Conservation (phyloP, 148 eudicot species). For the Persicaria tinctoria region DNA sequence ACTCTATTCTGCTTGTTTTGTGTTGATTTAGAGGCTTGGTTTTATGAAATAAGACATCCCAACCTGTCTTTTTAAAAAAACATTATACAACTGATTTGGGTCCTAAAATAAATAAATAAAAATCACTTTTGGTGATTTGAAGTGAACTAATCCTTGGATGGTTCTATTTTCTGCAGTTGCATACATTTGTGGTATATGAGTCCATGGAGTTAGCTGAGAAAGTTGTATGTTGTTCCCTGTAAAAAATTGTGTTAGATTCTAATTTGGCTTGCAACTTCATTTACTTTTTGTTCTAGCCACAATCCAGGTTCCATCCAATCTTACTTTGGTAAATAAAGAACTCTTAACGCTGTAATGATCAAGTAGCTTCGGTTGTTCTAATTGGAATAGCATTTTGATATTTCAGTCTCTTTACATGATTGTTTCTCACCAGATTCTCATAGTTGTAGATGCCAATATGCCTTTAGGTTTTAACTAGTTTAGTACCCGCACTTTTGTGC, state of each 20-base stretch:
- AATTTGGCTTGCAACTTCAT: background rate
- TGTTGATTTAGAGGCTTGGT: background rate
- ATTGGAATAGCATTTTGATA: no score
- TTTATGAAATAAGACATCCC: background rate
- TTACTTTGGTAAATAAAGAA: no score
- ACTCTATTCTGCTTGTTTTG: background rate
- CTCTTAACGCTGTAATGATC: no score
- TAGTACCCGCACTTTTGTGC: no score
- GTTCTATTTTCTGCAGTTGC: constrained; percentile 47
- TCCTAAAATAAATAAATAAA: background rate
- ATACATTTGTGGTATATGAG: constrained; percentile 96
- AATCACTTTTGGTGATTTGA: background rate
- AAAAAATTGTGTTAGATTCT: background rate
- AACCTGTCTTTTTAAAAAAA: background rate
- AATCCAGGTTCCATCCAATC: no score
- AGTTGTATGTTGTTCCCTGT: constrained; percentile 50
- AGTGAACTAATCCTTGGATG: constrained; percentile 10
- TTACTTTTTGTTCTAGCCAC: background rate
- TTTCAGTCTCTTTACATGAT: no score
- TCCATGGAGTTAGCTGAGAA: constrained; percentile 83
- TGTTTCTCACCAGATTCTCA: no score
- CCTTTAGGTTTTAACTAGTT: no score
- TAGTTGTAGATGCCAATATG: no score
- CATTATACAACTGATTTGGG: background rate
- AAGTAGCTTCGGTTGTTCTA: no score